Evolutionary conservation across 2,329 filamentous ascomycete genomes (phyloP).

Genomic region (Cladosporium colombiae): DNA sequence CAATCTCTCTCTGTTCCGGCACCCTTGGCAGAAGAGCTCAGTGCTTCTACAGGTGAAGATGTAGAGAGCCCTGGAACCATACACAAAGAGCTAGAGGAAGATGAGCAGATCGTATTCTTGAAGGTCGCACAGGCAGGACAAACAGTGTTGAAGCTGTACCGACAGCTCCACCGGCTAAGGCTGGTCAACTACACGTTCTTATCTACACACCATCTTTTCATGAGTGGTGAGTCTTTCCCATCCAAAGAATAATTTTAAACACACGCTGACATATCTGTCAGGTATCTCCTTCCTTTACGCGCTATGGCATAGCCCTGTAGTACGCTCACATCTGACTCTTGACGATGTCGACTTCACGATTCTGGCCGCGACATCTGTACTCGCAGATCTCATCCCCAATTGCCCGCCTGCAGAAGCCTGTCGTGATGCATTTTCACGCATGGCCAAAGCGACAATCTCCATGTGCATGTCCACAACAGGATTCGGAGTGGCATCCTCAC

Average conservation of each 20-base stretch:
- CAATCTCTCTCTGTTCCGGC: constrained; percentile 79
- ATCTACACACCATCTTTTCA: constrained; percentile 94
- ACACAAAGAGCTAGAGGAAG: constrained; percentile 68
- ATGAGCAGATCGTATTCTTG: constrained; percentile 88
- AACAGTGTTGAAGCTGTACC: constrained; percentile 85
- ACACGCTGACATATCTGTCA: constrained; percentile 35
- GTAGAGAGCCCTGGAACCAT: constrained; percentile 56
- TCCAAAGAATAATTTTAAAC: too few species aligned
- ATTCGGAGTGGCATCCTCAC: constrained; percentile 57
- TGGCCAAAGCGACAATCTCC: constrained; percentile 91
- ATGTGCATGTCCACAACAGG: constrained; percentile 89
- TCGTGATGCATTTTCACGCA: constrained; percentile 89
- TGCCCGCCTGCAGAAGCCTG: constrained; percentile 94
- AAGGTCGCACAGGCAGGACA: constrained; percentile 95
- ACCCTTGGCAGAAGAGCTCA: constrained; percentile 77
- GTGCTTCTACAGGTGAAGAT: constrained; percentile 55
- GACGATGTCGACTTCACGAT: constrained; percentile 99
- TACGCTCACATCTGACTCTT: constrained; percentile 81
- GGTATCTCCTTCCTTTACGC: constrained; percentile 91
- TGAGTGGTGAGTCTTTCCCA: constrained; percentile 70
- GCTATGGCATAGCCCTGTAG: constrained; percentile 91
- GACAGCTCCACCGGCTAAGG: constrained; percentile 82
- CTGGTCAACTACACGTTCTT: constrained; percentile 96
- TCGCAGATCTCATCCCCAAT: constrained; percentile 88
- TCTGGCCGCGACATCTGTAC: constrained; percentile 86